Evolutionary conservation across 2,329 filamentous ascomycete species (phyloP).

Genomic region (Hypoxylon sp.): DNA sequence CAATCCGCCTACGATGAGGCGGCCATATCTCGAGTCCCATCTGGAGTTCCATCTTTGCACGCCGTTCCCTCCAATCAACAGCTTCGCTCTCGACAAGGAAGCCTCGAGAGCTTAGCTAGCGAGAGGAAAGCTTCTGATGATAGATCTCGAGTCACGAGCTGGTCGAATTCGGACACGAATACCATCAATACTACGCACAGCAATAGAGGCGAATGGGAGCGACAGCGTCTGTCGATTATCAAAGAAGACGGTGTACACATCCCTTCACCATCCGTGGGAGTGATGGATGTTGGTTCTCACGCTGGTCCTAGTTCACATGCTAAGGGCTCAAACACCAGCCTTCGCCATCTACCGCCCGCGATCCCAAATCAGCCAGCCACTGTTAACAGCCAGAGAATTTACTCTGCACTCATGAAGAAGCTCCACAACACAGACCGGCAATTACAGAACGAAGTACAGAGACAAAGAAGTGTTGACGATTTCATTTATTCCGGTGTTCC

Average conservation of each 20-base stretch:
- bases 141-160: constrained; percentile 77
- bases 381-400: constrained; percentile 69
- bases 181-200: constrained; percentile 62
- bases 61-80: constrained; percentile 59
- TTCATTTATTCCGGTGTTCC: constrained; percentile 33
- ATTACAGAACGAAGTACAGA: constrained; percentile 38
- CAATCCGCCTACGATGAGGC: constrained; percentile 35
- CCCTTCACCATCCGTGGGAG: constrained; percentile 54
- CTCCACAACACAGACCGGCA: constrained; percentile 56
- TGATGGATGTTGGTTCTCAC: constrained; percentile 44
- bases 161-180: constrained; percentile 72
- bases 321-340: constrained; percentile 33
- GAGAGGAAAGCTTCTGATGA: constrained; percentile 59
- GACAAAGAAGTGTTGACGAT: constrained; percentile 37
- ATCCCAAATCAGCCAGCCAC: constrained; percentile 44
- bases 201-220: constrained; percentile 58
- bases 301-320: constrained; percentile 42
- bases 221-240: constrained; percentile 72
- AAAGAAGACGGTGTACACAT: constrained; percentile 65
- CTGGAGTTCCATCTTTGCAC: constrained; percentile 64
- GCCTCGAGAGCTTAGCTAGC: constrained; percentile 62
- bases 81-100: constrained; percentile 65
- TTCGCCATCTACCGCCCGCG: constrained; percentile 25
- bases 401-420: constrained; percentile 72
- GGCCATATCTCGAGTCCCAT: constrained; percentile 61